Conservation (phyloP, 768 basidiomycete genomes). For the Tulasnella sp. region DNA sequence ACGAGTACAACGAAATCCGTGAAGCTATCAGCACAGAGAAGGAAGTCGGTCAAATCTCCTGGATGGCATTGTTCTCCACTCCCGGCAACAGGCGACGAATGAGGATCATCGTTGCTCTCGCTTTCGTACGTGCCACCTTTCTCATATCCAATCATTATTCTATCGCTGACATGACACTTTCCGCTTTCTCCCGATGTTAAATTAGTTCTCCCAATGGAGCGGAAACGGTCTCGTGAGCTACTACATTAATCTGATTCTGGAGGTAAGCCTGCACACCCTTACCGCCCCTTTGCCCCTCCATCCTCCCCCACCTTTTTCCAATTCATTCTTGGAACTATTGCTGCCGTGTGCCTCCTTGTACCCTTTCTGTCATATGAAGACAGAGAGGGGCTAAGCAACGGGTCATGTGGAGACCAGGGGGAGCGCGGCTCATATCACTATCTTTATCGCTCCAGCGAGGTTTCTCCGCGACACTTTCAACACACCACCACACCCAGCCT, state of each 20-base stretch:
- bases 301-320: neutral
- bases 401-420: neutral
- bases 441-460: neutral
- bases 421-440: neutral
- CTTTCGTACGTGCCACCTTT: neutral
- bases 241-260: slow-evolving; percentile 36
- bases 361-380: slow-evolving; percentile 2
- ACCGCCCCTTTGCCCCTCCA: neutral
- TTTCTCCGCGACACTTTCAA: neutral
- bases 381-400: neutral
- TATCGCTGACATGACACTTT: neutral
- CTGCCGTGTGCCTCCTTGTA: neutral
- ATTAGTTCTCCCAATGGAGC: slow-evolving; percentile 66
- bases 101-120: slow-evolving; percentile 50
- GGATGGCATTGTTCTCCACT: slow-evolving; percentile 52
- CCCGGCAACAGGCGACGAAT: slow-evolving; percentile 66
- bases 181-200: neutral
- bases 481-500: neutral
- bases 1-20: slow-evolving; percentile 47
- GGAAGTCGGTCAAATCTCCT: slow-evolving; percentile 49
- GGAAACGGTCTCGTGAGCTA: slow-evolving; percentile 76
- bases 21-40: slow-evolving; percentile 62
- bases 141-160: neutral
- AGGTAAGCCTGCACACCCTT: neutral
- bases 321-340: neutral